phyloP scores from a whole-genome alignment of 2,329 filamentous ascomycete genomes.

The Aspergillus bombycis region DNA sequence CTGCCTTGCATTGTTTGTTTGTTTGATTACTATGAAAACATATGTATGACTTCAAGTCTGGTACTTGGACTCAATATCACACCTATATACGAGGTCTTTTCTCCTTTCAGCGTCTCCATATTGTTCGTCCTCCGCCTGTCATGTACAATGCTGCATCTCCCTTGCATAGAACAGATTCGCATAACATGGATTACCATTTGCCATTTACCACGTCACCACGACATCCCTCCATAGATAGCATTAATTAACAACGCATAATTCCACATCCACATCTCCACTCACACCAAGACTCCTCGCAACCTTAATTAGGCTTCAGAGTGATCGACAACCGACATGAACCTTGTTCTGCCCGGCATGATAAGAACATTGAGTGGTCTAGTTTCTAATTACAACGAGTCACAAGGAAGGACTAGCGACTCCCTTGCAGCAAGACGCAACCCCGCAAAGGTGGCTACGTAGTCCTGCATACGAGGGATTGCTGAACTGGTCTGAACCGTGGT shows the following conservation, averaged over 20 bases:
- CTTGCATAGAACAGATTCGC: neutral
- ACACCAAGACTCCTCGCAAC: too few relatives aligned
- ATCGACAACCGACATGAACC: too few relatives aligned
- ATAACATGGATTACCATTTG: neutral
- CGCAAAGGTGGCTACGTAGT: neutral
- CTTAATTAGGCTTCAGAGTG: too few relatives aligned
- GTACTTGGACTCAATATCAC: neutral
- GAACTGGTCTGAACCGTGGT: neutral
- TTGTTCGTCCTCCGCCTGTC: neutral
- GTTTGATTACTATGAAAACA: neutral
- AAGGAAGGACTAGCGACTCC: neutral
- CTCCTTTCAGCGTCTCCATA: neutral
- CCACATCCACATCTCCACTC: neutral
- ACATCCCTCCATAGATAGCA: neutral
- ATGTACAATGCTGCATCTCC: neutral
- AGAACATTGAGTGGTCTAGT: neutral
- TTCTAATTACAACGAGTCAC: neutral
- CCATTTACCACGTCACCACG: neutral
- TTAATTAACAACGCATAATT: neutral
- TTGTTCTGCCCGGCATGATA: neutral
- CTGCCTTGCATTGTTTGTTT: neutral
- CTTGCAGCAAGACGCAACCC: neutral
- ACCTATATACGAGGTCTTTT: neutral
- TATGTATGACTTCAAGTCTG: slow-evolving; percentile 1
- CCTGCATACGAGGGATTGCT: neutral